Evolutionary conservation across 179 eudicot genomes (phyloP), one percentile per base, ranked within the genome.

Genomic region (Carnegiea gigantea): DNA sequence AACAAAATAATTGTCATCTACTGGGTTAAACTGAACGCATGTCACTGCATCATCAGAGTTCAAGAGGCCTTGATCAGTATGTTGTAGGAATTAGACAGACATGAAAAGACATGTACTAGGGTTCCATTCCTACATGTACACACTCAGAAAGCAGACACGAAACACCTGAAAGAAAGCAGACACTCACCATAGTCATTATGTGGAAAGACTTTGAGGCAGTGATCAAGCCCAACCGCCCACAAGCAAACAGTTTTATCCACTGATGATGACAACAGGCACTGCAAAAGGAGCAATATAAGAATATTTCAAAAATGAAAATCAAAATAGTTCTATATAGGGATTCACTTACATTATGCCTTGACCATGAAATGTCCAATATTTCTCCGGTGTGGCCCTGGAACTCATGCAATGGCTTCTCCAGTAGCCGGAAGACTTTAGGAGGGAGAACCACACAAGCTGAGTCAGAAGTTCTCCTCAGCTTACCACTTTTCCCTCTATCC

Each of bases 201-300:
- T 15, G 62, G 62, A 57, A 57, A 57, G 62, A 57, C 62, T 57
- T 57, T 57, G 62, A 57, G 62, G n/a, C 62, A 57, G n/a, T 57
- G 62, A 9, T 57, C 62, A 17, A 57, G 62, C n/a, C 62, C 62
- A 20, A 57, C 62, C 3, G 62, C 62, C 62, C 62, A 57, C n/a
- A 57, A 57, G 4, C 62, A 20, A 57, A 57, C 62, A 15, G 62
- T 57, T 57, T 57, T 57, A 57, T 57, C 62, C 62, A 57, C 62
- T 57, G 62, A 18, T 20, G 62, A 57, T 18, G 62, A 57, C 62
- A 57, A 57, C 5, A 57, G 62, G 62, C n/a, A 57, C 62, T 57
- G 62, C 21, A 57, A 57, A 20, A 57, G 62, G 23, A 18, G n/a
- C 62, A 6, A 57, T 57, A 18, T 57, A 5, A 57, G 62, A 7